phyloP scores from a whole-genome alignment of 2,329 filamentous ascomycete species.

The Apiospora sp. region DNA sequence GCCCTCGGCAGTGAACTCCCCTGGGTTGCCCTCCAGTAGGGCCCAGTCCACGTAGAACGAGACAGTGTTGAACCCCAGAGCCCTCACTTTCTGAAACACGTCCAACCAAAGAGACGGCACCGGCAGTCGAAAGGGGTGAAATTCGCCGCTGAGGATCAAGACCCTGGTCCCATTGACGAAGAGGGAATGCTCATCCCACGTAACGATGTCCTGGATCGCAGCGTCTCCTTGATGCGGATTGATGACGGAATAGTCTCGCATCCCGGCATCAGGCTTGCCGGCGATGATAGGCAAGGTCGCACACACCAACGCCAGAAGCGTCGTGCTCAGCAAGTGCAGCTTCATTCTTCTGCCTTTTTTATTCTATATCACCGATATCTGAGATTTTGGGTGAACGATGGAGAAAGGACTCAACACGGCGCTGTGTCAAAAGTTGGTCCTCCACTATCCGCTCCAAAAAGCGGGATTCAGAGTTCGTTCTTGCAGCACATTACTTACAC shows the following conservation, averaged over 20 bases:
- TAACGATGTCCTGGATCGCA: slow-evolving; percentile 49
- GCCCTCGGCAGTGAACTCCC: slow-evolving; percentile 73
- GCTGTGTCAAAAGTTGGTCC: background rate
- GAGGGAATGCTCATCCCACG: slow-evolving; percentile 73
- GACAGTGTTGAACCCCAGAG: slow-evolving; percentile 79
- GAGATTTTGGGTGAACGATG: background rate
- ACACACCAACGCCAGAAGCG: slow-evolving; percentile 4
- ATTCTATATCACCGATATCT: too few relatives aligned
- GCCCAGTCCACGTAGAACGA: slow-evolving; percentile 86
- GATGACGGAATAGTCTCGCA: background rate
- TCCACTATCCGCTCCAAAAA: background rate
- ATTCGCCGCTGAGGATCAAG: slow-evolving; percentile 72
- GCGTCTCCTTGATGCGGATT: slow-evolving; percentile 25
- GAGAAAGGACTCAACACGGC: too few relatives aligned
- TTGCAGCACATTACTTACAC: background rate
- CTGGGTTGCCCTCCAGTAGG: slow-evolving; percentile 75
- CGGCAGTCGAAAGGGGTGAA: slow-evolving; percentile 65
- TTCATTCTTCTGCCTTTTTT: background rate
- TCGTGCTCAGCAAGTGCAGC: background rate
- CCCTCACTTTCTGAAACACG: slow-evolving; percentile 83
- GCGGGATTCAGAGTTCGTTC: background rate
- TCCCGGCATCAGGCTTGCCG: too few relatives aligned
- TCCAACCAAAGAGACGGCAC: slow-evolving; percentile 67
- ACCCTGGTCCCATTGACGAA: slow-evolving; percentile 72
- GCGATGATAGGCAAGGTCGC: background rate